Percentiles rank a stretch among this genome's conserved stretches.
phyloP scores from a whole-genome alignment of 345 rosid species.

The sweet orange (Citrus sinensis) region DVS_A1.0 CM039163.1:38071501-38072000 shows the following conservation, averaged over 20 bases:
- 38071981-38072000: slow-evolving; percentile 49
- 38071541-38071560: not conserved
- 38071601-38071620: not conserved
- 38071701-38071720: not conserved
- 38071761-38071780: not conserved
- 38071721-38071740: not conserved
- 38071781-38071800: not conserved
- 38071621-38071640: not conserved
- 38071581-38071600: not conserved
- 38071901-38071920: not conserved
- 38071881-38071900: not conserved
- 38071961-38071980: slow-evolving; percentile 22
- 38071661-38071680: not conserved
- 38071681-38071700: not conserved
- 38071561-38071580: not conserved
- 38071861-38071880: not conserved
- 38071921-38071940: not conserved
- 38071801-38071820: not conserved
- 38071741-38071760: not conserved
- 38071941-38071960: not conserved
- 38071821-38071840: not conserved
- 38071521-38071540: not conserved
- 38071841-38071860: not conserved
- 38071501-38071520: not conserved
- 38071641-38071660: not conserved